phyloP scores from a whole-genome alignment of 257 asterid genomes.

The Capsicum baccatum region DNA sequence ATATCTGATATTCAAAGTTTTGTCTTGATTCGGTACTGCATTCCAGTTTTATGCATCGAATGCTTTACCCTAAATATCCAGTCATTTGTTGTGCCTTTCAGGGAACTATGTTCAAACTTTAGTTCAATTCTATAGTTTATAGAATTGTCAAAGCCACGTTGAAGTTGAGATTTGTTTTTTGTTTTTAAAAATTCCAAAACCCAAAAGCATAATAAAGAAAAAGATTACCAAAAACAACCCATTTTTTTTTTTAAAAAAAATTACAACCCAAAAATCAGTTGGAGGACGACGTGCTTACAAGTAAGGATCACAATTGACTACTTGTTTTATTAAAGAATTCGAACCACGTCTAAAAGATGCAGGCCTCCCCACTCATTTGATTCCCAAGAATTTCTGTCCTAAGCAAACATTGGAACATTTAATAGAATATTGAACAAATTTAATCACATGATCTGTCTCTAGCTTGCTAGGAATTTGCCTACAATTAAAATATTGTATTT shows the following conservation, averaged over 20 bases:
- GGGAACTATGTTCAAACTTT: too few relatives aligned
- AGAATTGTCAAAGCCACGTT: slow-evolving; percentile 16
- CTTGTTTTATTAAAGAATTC: slow-evolving; percentile 1
- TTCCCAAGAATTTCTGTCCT: neutral
- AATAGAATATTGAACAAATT: slow-evolving; percentile 1
- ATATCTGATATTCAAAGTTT: too few relatives aligned
- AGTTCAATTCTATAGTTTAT: neutral
- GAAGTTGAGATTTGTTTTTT: neutral
- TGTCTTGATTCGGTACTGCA: neutral
- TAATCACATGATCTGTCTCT: slow-evolving; percentile 25
- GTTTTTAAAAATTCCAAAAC: neutral
- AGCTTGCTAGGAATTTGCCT: slow-evolving; percentile 23
- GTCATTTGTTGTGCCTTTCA: neutral
- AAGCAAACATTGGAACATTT: neutral
- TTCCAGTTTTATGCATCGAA: neutral
- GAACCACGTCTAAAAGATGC: slow-evolving; percentile 26
- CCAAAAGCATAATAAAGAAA: slow-evolving; percentile 6
- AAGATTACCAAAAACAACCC: neutral
- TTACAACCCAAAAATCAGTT: neutral
- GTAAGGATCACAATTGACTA: slow-evolving; percentile 11
- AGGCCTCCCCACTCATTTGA: neutral
- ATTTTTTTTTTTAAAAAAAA: neutral
- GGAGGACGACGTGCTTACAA: slow-evolving; percentile 26
- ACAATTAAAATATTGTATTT: slow-evolving; percentile 17
- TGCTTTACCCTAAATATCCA: neutral